Conservation (phyloP, 164 flowering plant species). For the Hamamelis virginiana region DNA sequence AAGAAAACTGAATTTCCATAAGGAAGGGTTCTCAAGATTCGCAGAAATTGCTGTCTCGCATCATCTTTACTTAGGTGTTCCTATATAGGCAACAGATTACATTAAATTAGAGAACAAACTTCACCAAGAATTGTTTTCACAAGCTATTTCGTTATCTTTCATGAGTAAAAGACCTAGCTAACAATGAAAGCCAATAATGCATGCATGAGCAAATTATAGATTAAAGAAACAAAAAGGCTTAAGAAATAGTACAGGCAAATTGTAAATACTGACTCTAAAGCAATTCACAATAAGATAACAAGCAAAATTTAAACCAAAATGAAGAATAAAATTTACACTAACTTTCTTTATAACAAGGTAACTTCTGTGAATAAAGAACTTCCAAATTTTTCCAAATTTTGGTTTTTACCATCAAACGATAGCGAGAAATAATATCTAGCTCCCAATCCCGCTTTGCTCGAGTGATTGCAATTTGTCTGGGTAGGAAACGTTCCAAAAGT, state of each 20-base stretch:
- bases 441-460: slow-evolving; percentile 97
- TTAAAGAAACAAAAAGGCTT: not conserved
- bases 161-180: not conserved
- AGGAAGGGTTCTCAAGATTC: slow-evolving; percentile 81
- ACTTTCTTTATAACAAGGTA: not conserved
- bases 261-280: not conserved
- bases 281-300: not conserved
- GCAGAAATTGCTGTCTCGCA: slow-evolving; percentile 90
- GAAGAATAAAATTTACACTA: not conserved
- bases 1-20: slow-evolving; percentile 97
- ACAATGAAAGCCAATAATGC: not conserved
- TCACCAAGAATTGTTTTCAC: not conserved
- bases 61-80: slow-evolving; percentile 88
- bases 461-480: slow-evolving; percentile 93
- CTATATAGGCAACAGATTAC: slow-evolving; percentile 32
- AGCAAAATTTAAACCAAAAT: not conserved
- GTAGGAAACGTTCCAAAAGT: slow-evolving; percentile 86
- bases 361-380: not conserved
- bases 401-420: slow-evolving; percentile 63
- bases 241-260: not conserved
- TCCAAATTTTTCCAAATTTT: not conserved
- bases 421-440: slow-evolving; percentile 84
- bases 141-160: not conserved
- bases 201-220: not conserved
- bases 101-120: not conserved